Evolutionary conservation across 192 early-diverging fungal genomes (phyloP), one percentile per base, ranked within the genome.

Genomic region (Umbelopsis ramanniana): DNA sequence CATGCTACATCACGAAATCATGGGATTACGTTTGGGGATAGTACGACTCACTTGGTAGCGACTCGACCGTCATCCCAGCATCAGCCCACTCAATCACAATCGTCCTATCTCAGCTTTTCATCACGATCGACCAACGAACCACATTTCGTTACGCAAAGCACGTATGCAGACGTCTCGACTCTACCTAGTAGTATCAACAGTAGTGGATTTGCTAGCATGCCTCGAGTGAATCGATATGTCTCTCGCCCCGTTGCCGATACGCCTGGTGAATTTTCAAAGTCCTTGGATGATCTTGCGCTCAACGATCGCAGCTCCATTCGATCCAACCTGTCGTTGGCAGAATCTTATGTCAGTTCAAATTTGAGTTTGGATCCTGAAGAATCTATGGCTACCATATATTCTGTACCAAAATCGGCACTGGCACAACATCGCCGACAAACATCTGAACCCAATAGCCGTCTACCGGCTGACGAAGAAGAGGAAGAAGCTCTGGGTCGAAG

Each of bases 51-150:
- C 6, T 11, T 63, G 57, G 12, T 26, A 19, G n/a, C 57, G 8
- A 35, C 29, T 40, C 35, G 37, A 21, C 52, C 47, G 21, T 4
- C n/a, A 0, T 53, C 47, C 21, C 21, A 46, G 11, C 74, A 75
- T 45, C 57, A 71, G 22, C 68, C 55, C n/a, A 71, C 46, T 14
- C 60, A 71, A 12, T 75, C 74, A 7, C 74, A 75, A n/a, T 75
- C 74, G 6, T 75, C 74, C 17, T 75, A 67, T 52, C 60, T 75
- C 19, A 70, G 68, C 47, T 54, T 57, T 46, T 66, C 52, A 23
- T 67, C 52, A 14, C 72, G 48, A 15, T 52, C 52, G 0, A 70
- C 57, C 14, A 63, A 37, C n/a, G 57, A 63, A 8, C 57, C 69
- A 10, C 69, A 70, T 15, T 37, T 38, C 21, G 52, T 35, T 40